A percentile compares a stretch with the other conserved stretches of the same genome.
Conservation (phyloP, 2,329 filamentous ascomycete species). For the Colletotrichum destructivum region DNA sequence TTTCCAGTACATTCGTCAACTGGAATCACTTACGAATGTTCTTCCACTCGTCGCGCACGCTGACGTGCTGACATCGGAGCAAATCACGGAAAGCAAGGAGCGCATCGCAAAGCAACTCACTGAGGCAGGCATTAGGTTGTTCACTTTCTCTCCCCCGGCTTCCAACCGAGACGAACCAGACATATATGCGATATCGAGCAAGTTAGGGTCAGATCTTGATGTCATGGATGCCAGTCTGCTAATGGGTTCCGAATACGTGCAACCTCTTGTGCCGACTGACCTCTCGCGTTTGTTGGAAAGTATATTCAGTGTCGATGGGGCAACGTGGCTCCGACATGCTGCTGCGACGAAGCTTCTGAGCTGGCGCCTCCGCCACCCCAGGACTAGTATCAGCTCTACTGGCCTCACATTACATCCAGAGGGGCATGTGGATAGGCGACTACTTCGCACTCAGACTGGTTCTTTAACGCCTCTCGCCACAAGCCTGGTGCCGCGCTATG, state of each 20-base stretch:
- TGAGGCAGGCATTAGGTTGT: constrained; percentile 72
- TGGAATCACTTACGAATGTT: constrained; percentile 84
- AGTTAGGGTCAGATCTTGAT: constrained; percentile 79
- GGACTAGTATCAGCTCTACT: constrained; percentile 33
- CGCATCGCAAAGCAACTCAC: constrained; percentile 70
- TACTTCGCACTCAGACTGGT: constrained; percentile 47
- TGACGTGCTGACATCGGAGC: constrained; percentile 75
- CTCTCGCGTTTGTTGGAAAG: constrained; percentile 77
- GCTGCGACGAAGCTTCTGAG: constrained; percentile 85
- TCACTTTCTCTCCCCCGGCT: constrained; percentile 72
- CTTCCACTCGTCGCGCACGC: constrained; percentile 85
- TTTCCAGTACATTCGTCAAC: constrained; percentile 78
- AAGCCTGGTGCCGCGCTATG: constrained; percentile 42
- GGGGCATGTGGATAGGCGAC: constrained; percentile 60
- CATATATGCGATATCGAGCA: constrained; percentile 85
- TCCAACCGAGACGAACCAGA: constrained; percentile 50
- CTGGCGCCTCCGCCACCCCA: constrained; percentile 67
- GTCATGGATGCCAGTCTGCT: constrained; percentile 93
- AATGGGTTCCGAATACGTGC: constrained; percentile 92
- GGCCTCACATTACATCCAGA: background rate
- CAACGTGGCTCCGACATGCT: constrained; percentile 85
- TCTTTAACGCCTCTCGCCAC: background rate
- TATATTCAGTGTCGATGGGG: constrained; percentile 83
- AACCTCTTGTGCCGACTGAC: constrained; percentile 84
- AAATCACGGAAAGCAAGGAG: constrained; percentile 73